Evolutionary conservation across 2,329 filamentous ascomycete species (phyloP).

Genomic region (Penicillium oxalicum): DNA sequence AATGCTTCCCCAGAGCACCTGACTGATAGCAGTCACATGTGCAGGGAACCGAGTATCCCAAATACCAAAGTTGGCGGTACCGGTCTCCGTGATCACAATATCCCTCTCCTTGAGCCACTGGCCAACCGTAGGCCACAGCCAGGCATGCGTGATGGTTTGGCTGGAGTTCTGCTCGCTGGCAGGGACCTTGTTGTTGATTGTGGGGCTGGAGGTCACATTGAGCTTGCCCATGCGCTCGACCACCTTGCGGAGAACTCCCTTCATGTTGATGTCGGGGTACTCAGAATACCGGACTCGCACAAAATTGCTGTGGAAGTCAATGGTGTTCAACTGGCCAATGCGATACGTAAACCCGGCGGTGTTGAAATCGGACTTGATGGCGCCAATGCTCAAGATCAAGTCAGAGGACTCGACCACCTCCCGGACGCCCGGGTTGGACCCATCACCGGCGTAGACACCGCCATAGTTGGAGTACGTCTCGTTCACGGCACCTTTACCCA

Average conservation of each 20-base stretch:
- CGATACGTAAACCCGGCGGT: constrained; percentile 74
- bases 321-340: constrained; percentile 70
- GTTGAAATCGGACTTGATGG: constrained; percentile 43
- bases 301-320: constrained; percentile 74
- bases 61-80: constrained; percentile 81
- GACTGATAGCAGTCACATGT: constrained; percentile 72
- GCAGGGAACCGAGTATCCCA: constrained; percentile 76
- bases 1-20: constrained; percentile 67
- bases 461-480: constrained; percentile 71
- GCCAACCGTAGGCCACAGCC: constrained; percentile 69
- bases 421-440: constrained; percentile 52
- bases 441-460: constrained; percentile 78
- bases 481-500: constrained; percentile 80
- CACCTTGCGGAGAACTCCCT: constrained; percentile 69
- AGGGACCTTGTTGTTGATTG: constrained; percentile 50
- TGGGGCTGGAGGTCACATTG: constrained; percentile 48
- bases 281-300: constrained; percentile 71
- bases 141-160: constrained; percentile 45
- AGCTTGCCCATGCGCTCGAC: constrained; percentile 54
- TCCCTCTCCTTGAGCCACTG: constrained; percentile 67
- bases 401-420: constrained; percentile 39
- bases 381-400: constrained; percentile 39
- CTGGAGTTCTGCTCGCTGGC: constrained; percentile 27
- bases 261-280: constrained; percentile 74
- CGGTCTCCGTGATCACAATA: constrained; percentile 79